Base-by-base conservation (phyloP, 257 asterid genomes). In the Rauvolfia tetraphylla region DNA sequence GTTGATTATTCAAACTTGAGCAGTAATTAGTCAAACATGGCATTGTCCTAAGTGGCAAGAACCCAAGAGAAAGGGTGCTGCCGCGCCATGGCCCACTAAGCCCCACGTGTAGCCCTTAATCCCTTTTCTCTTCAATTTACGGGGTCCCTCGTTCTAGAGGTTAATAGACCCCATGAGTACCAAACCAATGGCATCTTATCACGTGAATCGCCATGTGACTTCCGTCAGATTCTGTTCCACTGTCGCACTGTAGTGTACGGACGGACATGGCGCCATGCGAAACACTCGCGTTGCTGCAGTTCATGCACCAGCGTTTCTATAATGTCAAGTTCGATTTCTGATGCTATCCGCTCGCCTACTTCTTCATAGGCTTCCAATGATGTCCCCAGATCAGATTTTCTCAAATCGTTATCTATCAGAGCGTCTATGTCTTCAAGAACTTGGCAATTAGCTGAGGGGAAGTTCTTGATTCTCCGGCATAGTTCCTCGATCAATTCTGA, bases 351-450 rank as follows among this genome's bases (percentile, higher is more conserved):
- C 76, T 88, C 97, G 74, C 81, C 82, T 79, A 87, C 88, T 72
- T 82, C 91, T 70, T 78, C 90, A 14, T 65, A 82, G 0, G 7
- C 65, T 17, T 3, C 41, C 20, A 56, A 48, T 18, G 62, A 12
- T 46, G 25, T 25, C 25, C 73, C 51, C 20, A 46, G 11, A 13
- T 61, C 54, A 42, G 79, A 9, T 59, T 77, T 77, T 0, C 81
- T 3, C 62, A 89, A 68, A 77, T 91, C 97, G 14, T 20, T 58
- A 4, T 76, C 92, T 4, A 94, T 79, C 84, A 94, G 67, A 1
- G 80, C 81, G n/a, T 91, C 96, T 8, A 94, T 89, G 58, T 90
- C 97, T 65, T 88, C 96, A 12, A 93, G 86, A 18, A 89, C 91
- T 79, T 63, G 82, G 44, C 96, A 92, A 18, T 85, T 80, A 1